phyloP scores from a whole-genome alignment of 345 rosid genomes.

The Salix viminalis region DNA sequence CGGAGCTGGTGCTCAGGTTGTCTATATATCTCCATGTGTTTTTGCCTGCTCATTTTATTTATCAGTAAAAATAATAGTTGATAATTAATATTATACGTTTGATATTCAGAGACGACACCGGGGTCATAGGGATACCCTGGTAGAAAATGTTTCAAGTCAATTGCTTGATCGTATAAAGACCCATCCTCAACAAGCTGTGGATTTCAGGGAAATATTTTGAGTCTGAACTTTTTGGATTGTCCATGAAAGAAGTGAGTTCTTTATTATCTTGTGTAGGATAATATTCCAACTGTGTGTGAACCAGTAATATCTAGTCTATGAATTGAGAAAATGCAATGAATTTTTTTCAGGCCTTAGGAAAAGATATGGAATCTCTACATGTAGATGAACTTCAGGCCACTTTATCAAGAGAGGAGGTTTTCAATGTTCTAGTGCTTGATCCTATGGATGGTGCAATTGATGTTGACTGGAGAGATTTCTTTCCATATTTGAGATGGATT shows the following conservation, averaged over 20 bases:
- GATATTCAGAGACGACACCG: conserved; percentile 52
- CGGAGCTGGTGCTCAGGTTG: conserved; percentile 79
- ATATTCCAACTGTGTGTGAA: background rate
- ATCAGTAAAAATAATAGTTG: background rate
- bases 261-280: background rate
- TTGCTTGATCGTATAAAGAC: conserved; percentile 35
- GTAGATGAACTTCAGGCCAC: conserved; percentile 59
- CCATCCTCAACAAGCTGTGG: conserved; percentile 39
- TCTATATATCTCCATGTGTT: background rate
- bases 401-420: conserved; percentile 54
- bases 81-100: background rate
- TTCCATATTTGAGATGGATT: conserved; percentile 78
- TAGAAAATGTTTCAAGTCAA: conserved; percentile 44
- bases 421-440: conserved; percentile 51
- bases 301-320: background rate
- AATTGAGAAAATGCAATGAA: background rate
- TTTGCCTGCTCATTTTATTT: background rate
- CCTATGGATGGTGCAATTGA: conserved; percentile 79
- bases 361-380: conserved; percentile 54
- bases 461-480: conserved; percentile 96
- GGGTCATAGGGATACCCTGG: conserved; percentile 50
- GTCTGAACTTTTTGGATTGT: conserved; percentile 62
- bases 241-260: conserved; percentile 64
- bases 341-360: conserved; percentile 57
- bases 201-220: conserved; percentile 78